These are phyloP conservation scores for Brasenia schreberi DNA, from an alignment of 164 flowering plant species.

Conservation along the genomic window DNA sequence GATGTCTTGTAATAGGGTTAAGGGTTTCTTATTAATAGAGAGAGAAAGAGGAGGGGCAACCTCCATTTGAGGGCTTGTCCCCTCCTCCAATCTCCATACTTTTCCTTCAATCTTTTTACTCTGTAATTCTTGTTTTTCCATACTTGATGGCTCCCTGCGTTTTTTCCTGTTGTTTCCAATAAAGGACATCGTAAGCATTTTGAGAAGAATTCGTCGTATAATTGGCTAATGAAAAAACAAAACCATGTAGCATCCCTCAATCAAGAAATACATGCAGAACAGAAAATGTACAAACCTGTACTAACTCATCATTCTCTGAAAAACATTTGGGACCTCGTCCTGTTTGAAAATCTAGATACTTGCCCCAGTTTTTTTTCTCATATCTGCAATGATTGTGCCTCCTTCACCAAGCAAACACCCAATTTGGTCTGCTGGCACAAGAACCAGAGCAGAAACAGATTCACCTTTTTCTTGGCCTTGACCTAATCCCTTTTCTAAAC, in stretches of 20 bases:
- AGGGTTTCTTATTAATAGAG: too few species aligned
- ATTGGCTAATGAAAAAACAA: background rate
- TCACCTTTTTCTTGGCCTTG: slow-evolving; percentile 27
- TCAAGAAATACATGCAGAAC: background rate
- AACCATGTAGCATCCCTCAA: background rate
- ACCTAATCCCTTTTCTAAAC: slow-evolving; percentile 36
- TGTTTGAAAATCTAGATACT: slow-evolving; percentile 33
- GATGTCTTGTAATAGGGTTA: too few species aligned
- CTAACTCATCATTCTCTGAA: slow-evolving; percentile 51
- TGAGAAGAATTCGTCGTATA: too few species aligned
- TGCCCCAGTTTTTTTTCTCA: slow-evolving; percentile 65
- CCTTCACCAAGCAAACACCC: slow-evolving; percentile 91
- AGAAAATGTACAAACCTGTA: slow-evolving; percentile 41
- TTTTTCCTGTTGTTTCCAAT: too few species aligned
- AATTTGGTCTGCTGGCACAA: slow-evolving; percentile 47
- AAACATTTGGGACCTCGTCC: slow-evolving; percentile 74
- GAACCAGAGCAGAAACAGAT: slow-evolving; percentile 44
- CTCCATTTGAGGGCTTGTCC: too few species aligned
- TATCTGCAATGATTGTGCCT: slow-evolving; percentile 60
- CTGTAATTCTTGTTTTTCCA: too few species aligned
- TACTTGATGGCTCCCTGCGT: too few species aligned
- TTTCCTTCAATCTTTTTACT: too few species aligned
- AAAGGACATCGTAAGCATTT: too few species aligned
- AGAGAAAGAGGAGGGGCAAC: too few species aligned
- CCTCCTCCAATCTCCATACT: too few species aligned